Evolutionary conservation across 2,329 filamentous ascomycete species (phyloP), one percentile per base, ranked within the genome.

Genomic region (Neonectria sp.): DNA sequence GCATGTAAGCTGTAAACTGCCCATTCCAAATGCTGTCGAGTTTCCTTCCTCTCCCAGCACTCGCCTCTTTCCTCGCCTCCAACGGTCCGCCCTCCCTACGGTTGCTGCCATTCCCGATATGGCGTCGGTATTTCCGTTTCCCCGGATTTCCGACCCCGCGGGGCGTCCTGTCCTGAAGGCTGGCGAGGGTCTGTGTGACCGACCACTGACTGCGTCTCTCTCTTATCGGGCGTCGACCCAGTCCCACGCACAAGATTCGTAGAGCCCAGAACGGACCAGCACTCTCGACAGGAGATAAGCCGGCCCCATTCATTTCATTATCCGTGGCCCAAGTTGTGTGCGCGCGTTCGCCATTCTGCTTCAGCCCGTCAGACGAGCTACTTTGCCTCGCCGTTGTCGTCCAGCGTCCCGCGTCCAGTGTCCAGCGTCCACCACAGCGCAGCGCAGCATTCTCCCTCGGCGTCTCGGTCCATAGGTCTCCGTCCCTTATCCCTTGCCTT

Each of bases 141-240:
- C 72, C 68, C 72, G 70, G 49, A 71, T 48, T 71, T 68, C 72
- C 72, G 70, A 70, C 71, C 67, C 68, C 70, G 72, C 72, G 71
- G 71, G 70, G 70, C 59, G 24, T 58, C 48, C 33, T 37, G 40
- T 29, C 9, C n/a, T n/a, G 55, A 31, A 27, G 46, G 55, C n/a
- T 25, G 29, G 33, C 33, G 33, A 35, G 33, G 33, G 33, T 13
- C 33, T 35, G 33, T 35, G 33, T 3, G 12, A 13, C 33, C 11
- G 33, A 35, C 33, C 33, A 35, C 33, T 35, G 37, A 27, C 48
- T 45, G 17, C 12, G 24, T 37, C 35, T 37, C 37, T 33, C 21
- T 55, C 71, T 73, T 71, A 72, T 71, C 70, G 69, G 52, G 40
- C 35, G 55, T 55, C 59, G 33, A 35, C 55, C 58, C 25, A 27